These are phyloP conservation scores for Claviceps spartinae DNA, from an alignment of 2,329 filamentous ascomycete species.

Conservation along the genomic window DNA sequence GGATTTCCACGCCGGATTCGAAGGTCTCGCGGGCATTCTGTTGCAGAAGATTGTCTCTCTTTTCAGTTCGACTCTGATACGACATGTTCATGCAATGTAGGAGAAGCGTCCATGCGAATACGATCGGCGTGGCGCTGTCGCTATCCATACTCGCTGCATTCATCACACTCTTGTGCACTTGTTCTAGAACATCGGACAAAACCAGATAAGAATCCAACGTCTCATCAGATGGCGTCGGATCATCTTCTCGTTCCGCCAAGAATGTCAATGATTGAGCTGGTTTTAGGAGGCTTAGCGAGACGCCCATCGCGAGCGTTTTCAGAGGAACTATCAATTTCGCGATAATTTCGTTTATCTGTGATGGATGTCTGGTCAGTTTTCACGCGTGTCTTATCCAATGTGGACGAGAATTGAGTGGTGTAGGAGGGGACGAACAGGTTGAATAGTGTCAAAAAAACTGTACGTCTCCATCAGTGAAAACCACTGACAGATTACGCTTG, in stretches of 20 bases:
- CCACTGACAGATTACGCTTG: slow-evolving; percentile 53
- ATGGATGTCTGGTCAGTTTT: background rate
- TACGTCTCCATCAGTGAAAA: slow-evolving; percentile 57
- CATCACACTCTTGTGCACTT: slow-evolving; percentile 59
- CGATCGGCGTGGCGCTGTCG: slow-evolving; percentile 55
- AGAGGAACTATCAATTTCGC: slow-evolving; percentile 46
- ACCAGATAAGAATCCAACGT: slow-evolving; percentile 48
- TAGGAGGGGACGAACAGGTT: slow-evolving; percentile 17
- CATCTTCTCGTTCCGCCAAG: slow-evolving; percentile 25
- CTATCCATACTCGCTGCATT: slow-evolving; percentile 41
- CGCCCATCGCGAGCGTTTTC: slow-evolving; percentile 54
- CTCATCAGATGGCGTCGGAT: slow-evolving; percentile 20
- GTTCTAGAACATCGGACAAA: slow-evolving; percentile 54
- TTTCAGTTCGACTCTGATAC: slow-evolving; percentile 48
- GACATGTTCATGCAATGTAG: slow-evolving; percentile 54
- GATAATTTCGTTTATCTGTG: slow-evolving; percentile 25
- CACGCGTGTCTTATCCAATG: background rate
- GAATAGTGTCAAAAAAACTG: slow-evolving; percentile 54
- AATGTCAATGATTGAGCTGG: slow-evolving; percentile 39
- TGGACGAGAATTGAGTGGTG: too few relatives aligned
- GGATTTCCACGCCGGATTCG: slow-evolving; percentile 30
- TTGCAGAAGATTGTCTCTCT: slow-evolving; percentile 42
- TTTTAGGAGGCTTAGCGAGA: slow-evolving; percentile 62
- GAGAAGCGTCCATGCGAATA: slow-evolving; percentile 72
- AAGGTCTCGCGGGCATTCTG: slow-evolving; percentile 46